Percentiles rank a stretch among this genome's conserved stretches.
Evolutionary conservation across 2,329 filamentous ascomycete species (phyloP).

Genomic region (Trichoderma hamatum): DNA sequence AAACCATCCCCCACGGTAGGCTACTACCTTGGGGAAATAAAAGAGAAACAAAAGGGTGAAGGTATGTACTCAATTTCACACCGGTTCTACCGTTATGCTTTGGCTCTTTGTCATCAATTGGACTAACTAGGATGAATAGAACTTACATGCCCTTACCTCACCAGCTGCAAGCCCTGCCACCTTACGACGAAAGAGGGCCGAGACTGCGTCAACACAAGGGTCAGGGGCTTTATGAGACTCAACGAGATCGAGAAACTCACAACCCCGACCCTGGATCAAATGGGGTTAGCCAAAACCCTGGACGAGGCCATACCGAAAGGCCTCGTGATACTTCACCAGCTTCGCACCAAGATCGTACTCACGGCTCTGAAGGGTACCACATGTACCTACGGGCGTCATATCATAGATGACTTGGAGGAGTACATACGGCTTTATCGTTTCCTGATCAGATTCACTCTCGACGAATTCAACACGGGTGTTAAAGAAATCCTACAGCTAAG

Average conservation of each 20-base stretch:
- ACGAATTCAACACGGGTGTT: neutral
- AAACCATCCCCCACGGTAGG: neutral
- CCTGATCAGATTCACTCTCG: neutral
- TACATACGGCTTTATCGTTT: neutral
- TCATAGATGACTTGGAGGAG: neutral
- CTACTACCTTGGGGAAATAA: neutral
- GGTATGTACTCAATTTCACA: neutral
- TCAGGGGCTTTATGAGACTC: neutral
- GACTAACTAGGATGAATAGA: neutral
- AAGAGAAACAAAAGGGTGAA: neutral
- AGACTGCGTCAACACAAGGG: neutral
- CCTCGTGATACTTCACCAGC: neutral
- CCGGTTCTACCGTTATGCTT: neutral
- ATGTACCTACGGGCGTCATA: neutral
- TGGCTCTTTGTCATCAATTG: neutral
- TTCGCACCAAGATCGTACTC: neutral
- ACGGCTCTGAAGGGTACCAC: neutral
- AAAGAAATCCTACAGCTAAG: neutral
- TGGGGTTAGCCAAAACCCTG: neutral
- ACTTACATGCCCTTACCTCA: neutral
- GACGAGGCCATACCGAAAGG: neutral
- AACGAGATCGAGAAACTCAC: slow-evolving; percentile 1
- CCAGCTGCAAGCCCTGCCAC: neutral
- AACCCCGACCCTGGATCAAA: neutral
- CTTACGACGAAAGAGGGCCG: neutral